phyloP scores from a whole-genome alignment of 805 yeast genomes.

The Cyberlindnera maritima region DNA sequence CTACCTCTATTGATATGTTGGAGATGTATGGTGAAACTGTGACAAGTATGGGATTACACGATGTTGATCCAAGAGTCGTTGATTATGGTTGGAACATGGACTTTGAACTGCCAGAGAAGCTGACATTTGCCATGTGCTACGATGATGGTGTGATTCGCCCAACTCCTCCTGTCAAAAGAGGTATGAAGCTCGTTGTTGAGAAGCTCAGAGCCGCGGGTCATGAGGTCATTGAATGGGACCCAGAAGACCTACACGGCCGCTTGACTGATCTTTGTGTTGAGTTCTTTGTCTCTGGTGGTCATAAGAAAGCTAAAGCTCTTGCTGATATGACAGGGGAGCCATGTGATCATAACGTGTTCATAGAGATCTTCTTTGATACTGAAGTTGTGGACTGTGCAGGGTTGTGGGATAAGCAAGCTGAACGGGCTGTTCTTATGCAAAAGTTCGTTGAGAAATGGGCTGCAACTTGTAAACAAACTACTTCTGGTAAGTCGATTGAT shows the following conservation, averaged over 20 bases:
- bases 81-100: constrained; percentile 10
- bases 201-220: constrained; percentile 43
- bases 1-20: constrained; percentile 36
- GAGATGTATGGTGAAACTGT: constrained; percentile 33
- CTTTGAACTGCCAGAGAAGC: constrained; percentile 31
- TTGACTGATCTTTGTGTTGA: constrained; percentile 31
- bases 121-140: constrained; percentile 39
- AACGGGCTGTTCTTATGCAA: constrained; percentile 37
- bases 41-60: constrained; percentile 7
- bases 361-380: constrained; percentile 34
- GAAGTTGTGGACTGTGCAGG: constrained; percentile 33
- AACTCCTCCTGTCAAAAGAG: constrained; percentile 48
- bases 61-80: constrained; percentile 34
- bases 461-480: constrained; percentile 32
- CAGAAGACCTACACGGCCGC: constrained; percentile 36
- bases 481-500: constrained; percentile 43
- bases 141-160: constrained; percentile 46
- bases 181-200: constrained; percentile 34
- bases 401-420: constrained; percentile 43
- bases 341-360: constrained; percentile 27
- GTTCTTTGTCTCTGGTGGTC: constrained; percentile 39
- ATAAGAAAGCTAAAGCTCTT: constrained; percentile 33
- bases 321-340: constrained; percentile 42
- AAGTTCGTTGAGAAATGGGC: constrained; percentile 43
- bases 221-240: constrained; percentile 47